These are phyloP conservation scores for Apiotrichum gamsii DNA, from an alignment of 1,284 basidiomycete genomes.

Conservation along the genomic window DNA sequence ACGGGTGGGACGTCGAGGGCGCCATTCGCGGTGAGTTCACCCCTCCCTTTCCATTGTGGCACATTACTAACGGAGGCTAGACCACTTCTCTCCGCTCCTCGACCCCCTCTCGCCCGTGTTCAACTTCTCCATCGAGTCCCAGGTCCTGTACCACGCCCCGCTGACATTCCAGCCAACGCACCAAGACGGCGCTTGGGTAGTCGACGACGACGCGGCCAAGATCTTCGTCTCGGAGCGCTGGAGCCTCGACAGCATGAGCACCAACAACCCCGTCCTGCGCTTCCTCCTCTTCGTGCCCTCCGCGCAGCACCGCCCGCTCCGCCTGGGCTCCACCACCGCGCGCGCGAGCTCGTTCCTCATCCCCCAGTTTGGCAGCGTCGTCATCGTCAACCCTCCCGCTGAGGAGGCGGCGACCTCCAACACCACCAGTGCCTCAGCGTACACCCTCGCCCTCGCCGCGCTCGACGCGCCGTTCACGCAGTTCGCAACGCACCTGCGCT, in stretches of 20 bases:
- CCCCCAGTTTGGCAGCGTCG: conserved; percentile 92
- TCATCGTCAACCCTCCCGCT: conserved; percentile 62
- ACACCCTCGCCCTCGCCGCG: conserved; percentile 27
- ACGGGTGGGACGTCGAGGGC: conserved; percentile 64
- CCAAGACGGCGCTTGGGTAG: conserved; percentile 50
- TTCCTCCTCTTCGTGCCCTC: conserved; percentile 88
- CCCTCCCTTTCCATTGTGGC: neutral
- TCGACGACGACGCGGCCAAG: conserved; percentile 73
- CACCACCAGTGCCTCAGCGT: conserved; percentile 8
- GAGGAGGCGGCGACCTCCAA: neutral
- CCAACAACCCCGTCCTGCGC: conserved; percentile 85
- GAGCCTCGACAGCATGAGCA: conserved; percentile 59
- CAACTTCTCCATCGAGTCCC: conserved; percentile 88
- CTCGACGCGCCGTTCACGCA: conserved; percentile 60
- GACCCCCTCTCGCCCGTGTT: conserved; percentile 62
- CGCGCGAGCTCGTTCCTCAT: conserved; percentile 61
- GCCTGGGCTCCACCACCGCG: conserved; percentile 52
- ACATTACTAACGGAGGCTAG: conserved; percentile 53
- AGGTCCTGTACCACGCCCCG: conserved; percentile 86
- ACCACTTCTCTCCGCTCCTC: conserved; percentile 62
- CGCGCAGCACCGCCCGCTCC: conserved; percentile 59
- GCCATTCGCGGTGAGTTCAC: conserved; percentile 58
- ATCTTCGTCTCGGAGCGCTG: conserved; percentile 92
- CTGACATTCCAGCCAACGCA: conserved; percentile 64
- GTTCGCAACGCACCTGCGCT: conserved; percentile 68